Conservation (phyloP, 2,329 filamentous ascomycete species). For the Plenodomus biglobosus region DNA sequence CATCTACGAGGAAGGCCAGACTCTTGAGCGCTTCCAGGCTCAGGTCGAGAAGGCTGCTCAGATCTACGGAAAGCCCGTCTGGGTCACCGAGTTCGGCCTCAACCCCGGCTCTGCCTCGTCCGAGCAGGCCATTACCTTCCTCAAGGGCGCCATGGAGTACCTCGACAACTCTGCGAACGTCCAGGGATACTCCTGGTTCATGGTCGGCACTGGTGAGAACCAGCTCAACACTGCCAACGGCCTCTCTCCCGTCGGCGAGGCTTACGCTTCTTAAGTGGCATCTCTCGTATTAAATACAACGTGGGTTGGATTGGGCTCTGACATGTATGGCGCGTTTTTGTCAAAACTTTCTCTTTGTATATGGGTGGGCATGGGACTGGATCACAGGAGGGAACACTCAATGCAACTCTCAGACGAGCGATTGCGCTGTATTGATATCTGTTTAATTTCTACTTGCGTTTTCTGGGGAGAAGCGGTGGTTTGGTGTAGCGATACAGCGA, state of each 20-base stretch:
- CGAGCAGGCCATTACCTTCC: constrained; percentile 37
- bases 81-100: constrained; percentile 45
- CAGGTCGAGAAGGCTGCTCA: constrained; percentile 43
- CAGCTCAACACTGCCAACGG: constrained; percentile 31
- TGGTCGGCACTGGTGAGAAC: constrained; percentile 37
- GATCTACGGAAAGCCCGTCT: constrained; percentile 37
- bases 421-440: constrained; percentile 8
- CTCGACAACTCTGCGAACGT: constrained; percentile 35
- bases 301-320: constrained; percentile 2
- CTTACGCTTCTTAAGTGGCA: constrained; percentile 23
- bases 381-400: not conserved
- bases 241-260: constrained; percentile 26
- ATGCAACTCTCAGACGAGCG: constrained; percentile 5
- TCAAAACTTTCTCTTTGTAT: constrained; percentile 3
- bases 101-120: constrained; percentile 31
- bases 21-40: constrained; percentile 40
- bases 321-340: constrained; percentile 4
- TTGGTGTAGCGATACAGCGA: constrained; percentile 13
- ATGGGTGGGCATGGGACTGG: constrained; percentile 1
- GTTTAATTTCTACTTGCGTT: constrained; percentile 8
- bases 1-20: constrained; percentile 24
- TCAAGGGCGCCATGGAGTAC: constrained; percentile 39
- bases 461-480: constrained; percentile 6
- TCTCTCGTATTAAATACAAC: not conserved
- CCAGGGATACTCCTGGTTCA: constrained; percentile 44